A percentile compares a stretch with the other conserved stretches of the same genome.
Conservation (phyloP, 805 yeast genomes). For the Saccharomycopsis javanensis region DNA sequence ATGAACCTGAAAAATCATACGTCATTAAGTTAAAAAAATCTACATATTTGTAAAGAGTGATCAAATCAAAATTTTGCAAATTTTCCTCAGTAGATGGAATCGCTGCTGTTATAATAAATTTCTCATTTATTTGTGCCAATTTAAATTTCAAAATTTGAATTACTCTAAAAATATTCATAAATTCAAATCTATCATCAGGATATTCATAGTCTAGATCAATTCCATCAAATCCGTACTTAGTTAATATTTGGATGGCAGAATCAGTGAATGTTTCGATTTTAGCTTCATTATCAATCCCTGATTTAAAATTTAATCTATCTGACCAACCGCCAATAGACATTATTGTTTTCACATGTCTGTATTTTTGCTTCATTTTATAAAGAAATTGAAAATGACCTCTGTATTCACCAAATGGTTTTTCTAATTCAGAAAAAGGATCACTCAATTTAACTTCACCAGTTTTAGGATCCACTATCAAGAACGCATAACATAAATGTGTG, state of each 20-base stretch:
- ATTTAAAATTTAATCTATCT: slow-evolving; percentile 39
- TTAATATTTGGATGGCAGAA: slow-evolving; percentile 39
- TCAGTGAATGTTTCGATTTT: slow-evolving; percentile 38
- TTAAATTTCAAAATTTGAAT: slow-evolving; percentile 32
- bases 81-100: slow-evolving; percentile 56
- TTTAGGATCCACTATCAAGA: slow-evolving; percentile 45
- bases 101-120: slow-evolving; percentile 56
- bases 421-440: slow-evolving; percentile 61
- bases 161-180: slow-evolving; percentile 34
- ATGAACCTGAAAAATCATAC: slow-evolving; percentile 76
- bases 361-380: slow-evolving; percentile 33
- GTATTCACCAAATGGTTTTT: slow-evolving; percentile 22
- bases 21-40: slow-evolving; percentile 83
- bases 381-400: slow-evolving; percentile 35
- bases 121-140: slow-evolving; percentile 32
- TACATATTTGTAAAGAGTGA: slow-evolving; percentile 47
- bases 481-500: slow-evolving; percentile 73
- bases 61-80: slow-evolving; percentile 34
- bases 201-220: slow-evolving; percentile 94
- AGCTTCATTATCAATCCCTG: slow-evolving; percentile 30
- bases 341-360: slow-evolving; percentile 40
- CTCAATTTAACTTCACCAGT: slow-evolving; percentile 46
- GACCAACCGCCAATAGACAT: slow-evolving; percentile 86
- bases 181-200: slow-evolving; percentile 44
- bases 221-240: slow-evolving; percentile 69